phyloP scores from a whole-genome alignment of 176 grass and related monocot species.

The Raddia distichophylla region DNA sequence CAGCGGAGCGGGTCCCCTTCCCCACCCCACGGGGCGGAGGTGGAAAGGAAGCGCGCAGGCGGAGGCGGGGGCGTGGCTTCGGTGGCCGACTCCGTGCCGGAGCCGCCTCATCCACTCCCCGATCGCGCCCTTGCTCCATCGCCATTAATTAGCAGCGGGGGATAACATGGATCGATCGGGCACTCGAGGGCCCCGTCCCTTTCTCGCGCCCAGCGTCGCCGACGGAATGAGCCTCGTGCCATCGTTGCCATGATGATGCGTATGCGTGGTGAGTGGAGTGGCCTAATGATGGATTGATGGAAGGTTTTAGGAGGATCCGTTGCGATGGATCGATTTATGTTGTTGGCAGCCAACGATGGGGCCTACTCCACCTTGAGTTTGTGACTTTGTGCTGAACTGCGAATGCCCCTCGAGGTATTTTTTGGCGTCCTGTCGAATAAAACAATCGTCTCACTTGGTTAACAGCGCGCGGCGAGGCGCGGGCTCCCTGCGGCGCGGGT shows the following conservation, averaged over 20 bases:
- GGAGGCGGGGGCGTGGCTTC: slow-evolving; percentile 21
- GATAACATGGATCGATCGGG: not conserved
- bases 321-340: no score
- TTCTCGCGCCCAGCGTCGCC: not conserved
- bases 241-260: not conserved
- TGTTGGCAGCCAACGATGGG: no score
- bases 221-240: not conserved
- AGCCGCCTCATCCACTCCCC: slow-evolving; percentile 46
- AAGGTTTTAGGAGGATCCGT: no score
- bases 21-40: not conserved
- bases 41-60: not conserved
- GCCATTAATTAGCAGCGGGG: not conserved
- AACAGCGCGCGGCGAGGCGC: no score
- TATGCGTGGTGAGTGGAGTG: no score
- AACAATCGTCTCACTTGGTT: no score
- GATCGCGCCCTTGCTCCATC: not conserved
- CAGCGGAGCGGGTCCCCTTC: not conserved
- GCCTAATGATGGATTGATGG: no score
- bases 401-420: no score
- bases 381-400: no score
- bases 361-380: no score
- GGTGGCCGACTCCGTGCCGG: slow-evolving; percentile 56
- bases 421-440: no score
- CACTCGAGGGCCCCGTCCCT: not conserved
- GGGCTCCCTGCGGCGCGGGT: no score